Evolutionary conservation across 768 basidiomycete species (phyloP).

Genomic region (Agaricus blazei): DNA sequence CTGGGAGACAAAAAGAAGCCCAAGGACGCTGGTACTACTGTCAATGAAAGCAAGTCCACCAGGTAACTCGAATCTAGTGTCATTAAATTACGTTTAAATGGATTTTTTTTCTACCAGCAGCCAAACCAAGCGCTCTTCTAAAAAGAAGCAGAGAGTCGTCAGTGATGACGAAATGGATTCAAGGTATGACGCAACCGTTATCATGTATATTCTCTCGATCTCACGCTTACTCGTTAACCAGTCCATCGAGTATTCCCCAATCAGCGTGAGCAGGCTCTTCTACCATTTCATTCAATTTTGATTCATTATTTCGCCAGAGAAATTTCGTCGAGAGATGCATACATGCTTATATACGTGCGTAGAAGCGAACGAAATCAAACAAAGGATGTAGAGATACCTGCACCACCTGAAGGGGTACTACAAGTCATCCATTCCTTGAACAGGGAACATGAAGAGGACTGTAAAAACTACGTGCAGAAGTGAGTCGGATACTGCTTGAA

Average conservation of each 20-base stretch:
- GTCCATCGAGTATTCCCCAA: background rate
- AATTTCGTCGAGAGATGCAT: constrained; percentile 80
- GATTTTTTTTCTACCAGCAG: constrained; percentile 15
- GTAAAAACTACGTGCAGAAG: constrained; percentile 44
- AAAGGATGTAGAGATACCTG: constrained; percentile 18
- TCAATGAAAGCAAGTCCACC: constrained; percentile 22
- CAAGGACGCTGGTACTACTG: constrained; percentile 17
- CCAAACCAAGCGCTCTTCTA: constrained; percentile 32
- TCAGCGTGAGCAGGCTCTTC: constrained; percentile 3
- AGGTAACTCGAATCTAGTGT: background rate
- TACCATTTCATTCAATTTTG: background rate
- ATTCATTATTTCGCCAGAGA: constrained; percentile 25
- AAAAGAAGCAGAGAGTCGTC: constrained; percentile 50
- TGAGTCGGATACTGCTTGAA: constrained; percentile 16
- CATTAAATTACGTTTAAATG: background rate
- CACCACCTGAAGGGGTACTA: constrained; percentile 52
- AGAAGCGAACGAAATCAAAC: constrained; percentile 16
- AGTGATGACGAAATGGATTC: constrained; percentile 45
- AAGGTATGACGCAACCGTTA: background rate
- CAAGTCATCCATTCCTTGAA: constrained; percentile 54
- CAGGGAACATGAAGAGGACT: constrained; percentile 45
- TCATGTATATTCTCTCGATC: background rate
- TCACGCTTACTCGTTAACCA: background rate
- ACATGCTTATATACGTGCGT: constrained; percentile 89
- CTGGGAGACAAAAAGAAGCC: constrained; percentile 40